Base-by-base conservation (phyloP, 2,329 filamentous ascomycete species). In the Colletotrichum tofieldiae region DNA sequence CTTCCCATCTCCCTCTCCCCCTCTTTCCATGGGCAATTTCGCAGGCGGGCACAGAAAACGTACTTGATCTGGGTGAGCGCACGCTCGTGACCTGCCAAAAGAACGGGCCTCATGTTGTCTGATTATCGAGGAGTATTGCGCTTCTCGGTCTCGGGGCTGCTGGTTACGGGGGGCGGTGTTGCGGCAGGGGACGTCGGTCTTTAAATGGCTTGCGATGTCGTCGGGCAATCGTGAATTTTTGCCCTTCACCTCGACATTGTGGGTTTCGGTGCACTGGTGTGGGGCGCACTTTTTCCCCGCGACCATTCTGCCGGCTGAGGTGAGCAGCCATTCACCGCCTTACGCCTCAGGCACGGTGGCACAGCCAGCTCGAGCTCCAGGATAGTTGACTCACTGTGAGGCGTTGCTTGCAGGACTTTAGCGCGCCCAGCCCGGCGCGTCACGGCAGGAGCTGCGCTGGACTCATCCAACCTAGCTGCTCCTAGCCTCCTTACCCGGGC, bases 11-110 rank as follows among this genome's bases (percentile, higher is more conserved):
- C 55, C 32, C 20, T 66, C 26, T 66, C 61, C 64, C 51, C 74
- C 69, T 75, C 68, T 61, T 67, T 56, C 43, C 35, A 32, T 43
- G 49, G 32, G 29, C 45, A 49, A 51, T 68, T 52, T 49, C 45
- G 49, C 47, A 37, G 56, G 45, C 41, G 45, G 35, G 26, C 14
- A 49, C 39, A 52, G 49, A 55, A 63, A 64, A 82, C 87, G 80
- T 88, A 94, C 92, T 92, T 94, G 85, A 98, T 96, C 85, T 98
- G 95, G 82, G 94, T 98, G 85, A 98, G 90, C 86, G 95, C 94
- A 88, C 95, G 93, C 89, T 97, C 95, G 91, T 99, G 96, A 85
- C 96, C 96, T 83, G 94, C 93, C 80, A 99, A 90, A 79, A 99
- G 89, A 85, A 98, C 97, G 82, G 96, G 96, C 88, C 96, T 94